phyloP scores from a whole-genome alignment of 768 basidiomycete species.

The Lactarius akahatsu region DNA sequence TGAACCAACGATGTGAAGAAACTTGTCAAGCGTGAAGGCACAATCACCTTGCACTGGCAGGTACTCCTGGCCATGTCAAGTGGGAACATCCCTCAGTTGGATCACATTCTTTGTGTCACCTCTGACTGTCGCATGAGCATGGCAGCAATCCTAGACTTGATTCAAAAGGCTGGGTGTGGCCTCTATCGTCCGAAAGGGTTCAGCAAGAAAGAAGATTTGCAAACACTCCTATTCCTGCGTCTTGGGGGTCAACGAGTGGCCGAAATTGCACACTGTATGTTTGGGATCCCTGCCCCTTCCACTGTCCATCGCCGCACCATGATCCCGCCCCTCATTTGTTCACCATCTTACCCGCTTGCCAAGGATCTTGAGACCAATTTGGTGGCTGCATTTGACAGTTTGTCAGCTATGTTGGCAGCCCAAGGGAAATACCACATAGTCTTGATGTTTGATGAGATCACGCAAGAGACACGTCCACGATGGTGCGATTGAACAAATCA shows the following conservation, averaged over 20 bases:
- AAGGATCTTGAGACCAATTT: not conserved
- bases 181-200: conserved; percentile 10
- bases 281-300: conserved; percentile 3
- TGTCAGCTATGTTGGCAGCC: not conserved
- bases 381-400: not conserved
- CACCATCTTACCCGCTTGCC: not conserved
- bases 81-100: not conserved
- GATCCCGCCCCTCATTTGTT: not conserved
- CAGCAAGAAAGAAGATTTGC: conserved; percentile 1
- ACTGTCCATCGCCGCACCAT: not conserved
- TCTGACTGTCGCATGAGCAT: not conserved
- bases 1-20: not conserved
- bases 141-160: not conserved
- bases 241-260: conserved; percentile 1
- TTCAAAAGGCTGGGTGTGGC: not conserved
- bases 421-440: not conserved
- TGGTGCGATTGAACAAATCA: conserved; percentile 14
- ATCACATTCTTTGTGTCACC: not conserved
- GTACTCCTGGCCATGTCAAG: conserved; percentile 2
- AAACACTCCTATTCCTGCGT: not conserved
- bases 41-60: not conserved
- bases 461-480: not conserved
- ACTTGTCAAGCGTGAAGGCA: not conserved
- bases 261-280: not conserved
- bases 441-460: conserved; percentile 12